These are phyloP conservation scores for Starmera amethionina DNA, from an alignment of 805 yeast species.

Conservation along the genomic window DNA sequence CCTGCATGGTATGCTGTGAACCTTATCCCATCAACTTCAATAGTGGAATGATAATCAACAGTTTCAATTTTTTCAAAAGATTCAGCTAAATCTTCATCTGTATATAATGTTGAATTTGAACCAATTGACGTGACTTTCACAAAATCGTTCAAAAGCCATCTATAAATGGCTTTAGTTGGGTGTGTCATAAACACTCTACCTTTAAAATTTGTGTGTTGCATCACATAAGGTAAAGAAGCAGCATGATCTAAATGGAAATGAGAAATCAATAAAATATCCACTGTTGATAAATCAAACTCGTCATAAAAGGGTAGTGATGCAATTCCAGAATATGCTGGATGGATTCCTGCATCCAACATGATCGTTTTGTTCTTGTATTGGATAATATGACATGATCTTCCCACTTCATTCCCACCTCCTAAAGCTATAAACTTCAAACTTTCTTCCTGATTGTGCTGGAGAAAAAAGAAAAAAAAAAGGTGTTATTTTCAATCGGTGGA, in stretches of 20 bases:
- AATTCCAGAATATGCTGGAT: conserved; percentile 88
- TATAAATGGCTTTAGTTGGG: conserved; percentile 95
- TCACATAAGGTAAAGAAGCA: conserved; percentile 93
- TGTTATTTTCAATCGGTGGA: no score
- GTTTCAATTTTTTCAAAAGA: conserved; percentile 90
- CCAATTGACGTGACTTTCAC: conserved; percentile 74
- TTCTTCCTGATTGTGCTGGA: not conserved
- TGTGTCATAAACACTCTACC: conserved; percentile 99
- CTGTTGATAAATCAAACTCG: conserved; percentile 81
- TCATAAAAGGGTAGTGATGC: conserved; percentile 93
- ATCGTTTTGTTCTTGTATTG: conserved; percentile 90
- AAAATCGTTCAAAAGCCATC: conserved; percentile 92
- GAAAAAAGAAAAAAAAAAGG: no score
- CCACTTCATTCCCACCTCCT: conserved; percentile 99
- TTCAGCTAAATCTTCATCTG: conserved; percentile 81
- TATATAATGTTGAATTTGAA: conserved; percentile 44
- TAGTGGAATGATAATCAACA: conserved; percentile 89
- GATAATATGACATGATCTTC: conserved; percentile 88
- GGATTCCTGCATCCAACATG: conserved; percentile 97
- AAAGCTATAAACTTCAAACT: conserved; percentile 68
- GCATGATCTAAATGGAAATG: conserved; percentile 98
- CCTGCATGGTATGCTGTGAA: conserved; percentile 99
- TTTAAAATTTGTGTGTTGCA: conserved; percentile 91
- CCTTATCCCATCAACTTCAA: conserved; percentile 87
- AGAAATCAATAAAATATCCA: conserved; percentile 79